A percentile compares a stretch with the other conserved stretches of the same genome.
Evolutionary conservation across 768 basidiomycete species (phyloP).

Genomic region (Mycena maculata): DNA sequence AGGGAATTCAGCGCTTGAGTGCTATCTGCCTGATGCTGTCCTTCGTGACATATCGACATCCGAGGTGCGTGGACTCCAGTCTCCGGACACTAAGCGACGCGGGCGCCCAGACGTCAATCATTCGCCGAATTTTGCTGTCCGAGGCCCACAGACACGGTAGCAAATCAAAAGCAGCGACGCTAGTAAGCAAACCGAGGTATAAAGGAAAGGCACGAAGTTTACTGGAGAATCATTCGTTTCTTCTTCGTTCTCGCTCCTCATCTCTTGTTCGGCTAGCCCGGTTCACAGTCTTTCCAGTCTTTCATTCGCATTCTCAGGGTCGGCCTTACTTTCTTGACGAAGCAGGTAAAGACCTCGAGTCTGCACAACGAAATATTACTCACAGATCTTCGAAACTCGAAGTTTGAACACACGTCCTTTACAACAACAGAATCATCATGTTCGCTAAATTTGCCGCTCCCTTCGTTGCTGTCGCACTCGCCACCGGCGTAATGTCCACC

Average conservation of each 20-base stretch:
- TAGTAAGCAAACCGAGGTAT: conserved; percentile 11
- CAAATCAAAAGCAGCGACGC: conserved; percentile 6
- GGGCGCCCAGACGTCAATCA: conserved; percentile 24
- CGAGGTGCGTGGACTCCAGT: conserved; percentile 11
- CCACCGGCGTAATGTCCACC: conserved; percentile 43
- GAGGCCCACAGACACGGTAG: conserved; percentile 30
- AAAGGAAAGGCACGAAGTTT: conserved; percentile 13
- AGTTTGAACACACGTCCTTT: conserved; percentile 37
- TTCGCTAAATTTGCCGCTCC: conserved; percentile 49
- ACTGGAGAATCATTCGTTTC: conserved; percentile 24
- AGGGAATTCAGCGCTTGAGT: not conserved
- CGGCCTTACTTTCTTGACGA: conserved; percentile 42
- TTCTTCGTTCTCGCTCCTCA: conserved; percentile 45
- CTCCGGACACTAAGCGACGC: not conserved
- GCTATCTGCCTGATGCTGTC: conserved; percentile 14
- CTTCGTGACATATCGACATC: conserved; percentile 10
- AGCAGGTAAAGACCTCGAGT: conserved; percentile 36
- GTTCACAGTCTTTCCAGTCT: conserved; percentile 40
- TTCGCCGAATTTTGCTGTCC: not conserved
- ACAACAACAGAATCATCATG: conserved; percentile 45
- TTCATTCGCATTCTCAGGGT: conserved; percentile 32
- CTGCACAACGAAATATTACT: not conserved
- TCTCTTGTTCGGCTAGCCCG: conserved; percentile 52
- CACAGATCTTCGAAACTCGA: not conserved
- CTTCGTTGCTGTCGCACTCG: conserved; percentile 45